Percentiles rank a stretch among this genome's conserved stretches.
These are phyloP conservation scores for Ettlia oleoabundans DNA, from an alignment of 139 green algal genomes.

Conservation along the genomic window DNA sequence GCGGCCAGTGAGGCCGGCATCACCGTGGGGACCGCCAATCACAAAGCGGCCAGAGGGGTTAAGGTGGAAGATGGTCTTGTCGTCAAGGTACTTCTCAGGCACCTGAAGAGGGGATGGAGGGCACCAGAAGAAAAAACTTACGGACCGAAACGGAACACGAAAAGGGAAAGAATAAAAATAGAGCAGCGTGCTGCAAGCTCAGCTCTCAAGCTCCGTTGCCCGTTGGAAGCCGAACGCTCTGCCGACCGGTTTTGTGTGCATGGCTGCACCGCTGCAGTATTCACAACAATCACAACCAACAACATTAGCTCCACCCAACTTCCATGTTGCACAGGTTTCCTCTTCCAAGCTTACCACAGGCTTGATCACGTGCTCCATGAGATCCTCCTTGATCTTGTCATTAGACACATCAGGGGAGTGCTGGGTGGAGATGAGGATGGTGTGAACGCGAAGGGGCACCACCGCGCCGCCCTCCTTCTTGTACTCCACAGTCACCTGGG, in stretches of 20 bases:
- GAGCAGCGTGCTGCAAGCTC: no score
- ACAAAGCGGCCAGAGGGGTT: conserved; percentile 98
- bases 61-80: conserved; percentile 99
- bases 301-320: conserved; percentile 11
- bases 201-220: no score
- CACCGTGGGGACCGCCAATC: conserved; percentile 97
- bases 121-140: no score
- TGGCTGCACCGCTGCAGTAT: no score
- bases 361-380: conserved; percentile 99
- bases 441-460: conserved; percentile 96
- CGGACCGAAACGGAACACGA: no score
- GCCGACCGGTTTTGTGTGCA: no score
- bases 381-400: conserved; percentile 94
- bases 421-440: conserved; percentile 99
- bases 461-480: conserved; percentile 91
- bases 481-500: conserved; percentile 99
- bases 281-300: not conserved
- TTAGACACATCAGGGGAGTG: conserved; percentile 93
- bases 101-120: not conserved
- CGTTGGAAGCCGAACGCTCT: no score
- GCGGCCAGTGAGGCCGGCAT: conserved; percentile 95
- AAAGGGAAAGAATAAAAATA: no score
- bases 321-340: not conserved
- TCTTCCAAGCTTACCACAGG: conserved; percentile 90
- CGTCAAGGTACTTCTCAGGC: conserved; percentile 89